Conservation (phyloP, 768 basidiomycete species). For the Hygrophoropsis aurantiaca region DNA sequence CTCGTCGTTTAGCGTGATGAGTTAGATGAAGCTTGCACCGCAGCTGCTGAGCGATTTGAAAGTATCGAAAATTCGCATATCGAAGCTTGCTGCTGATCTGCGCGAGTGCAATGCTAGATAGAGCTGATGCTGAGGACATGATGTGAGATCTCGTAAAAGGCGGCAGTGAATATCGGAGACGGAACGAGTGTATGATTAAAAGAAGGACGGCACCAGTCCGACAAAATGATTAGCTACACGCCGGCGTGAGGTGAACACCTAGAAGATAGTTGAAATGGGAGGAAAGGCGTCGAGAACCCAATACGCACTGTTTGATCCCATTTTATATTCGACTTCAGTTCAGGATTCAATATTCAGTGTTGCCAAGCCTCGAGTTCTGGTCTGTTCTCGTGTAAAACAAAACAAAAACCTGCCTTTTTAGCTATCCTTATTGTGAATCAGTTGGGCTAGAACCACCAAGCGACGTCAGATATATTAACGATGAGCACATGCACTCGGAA, state of each 20-base stretch:
- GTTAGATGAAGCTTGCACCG: slow-evolving; percentile 38
- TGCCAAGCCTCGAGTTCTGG: no score
- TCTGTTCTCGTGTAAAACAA: slow-evolving; percentile 2
- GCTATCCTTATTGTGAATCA: slow-evolving; percentile 10
- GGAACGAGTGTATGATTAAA: slow-evolving; percentile 1
- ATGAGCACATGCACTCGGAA: no score
- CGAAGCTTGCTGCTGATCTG: slow-evolving; percentile 43
- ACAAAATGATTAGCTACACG: slow-evolving; percentile 8
- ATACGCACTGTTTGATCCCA: no score
- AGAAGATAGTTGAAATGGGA: slow-evolving; percentile 1
- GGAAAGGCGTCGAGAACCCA: background rate
- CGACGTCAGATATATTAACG: no score
- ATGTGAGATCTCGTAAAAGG: background rate
- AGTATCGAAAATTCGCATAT: slow-evolving; percentile 42
- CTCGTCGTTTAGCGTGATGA: slow-evolving; percentile 49
- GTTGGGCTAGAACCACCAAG: no score
- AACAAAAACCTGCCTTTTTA: slow-evolving; percentile 3
- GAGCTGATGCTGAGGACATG: slow-evolving; percentile 23
- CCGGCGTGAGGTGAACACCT: slow-evolving; percentile 11
- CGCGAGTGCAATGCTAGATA: slow-evolving; percentile 21
- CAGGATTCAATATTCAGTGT: no score
- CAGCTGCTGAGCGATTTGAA: slow-evolving; percentile 34
- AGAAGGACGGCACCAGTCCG: slow-evolving; percentile 4
- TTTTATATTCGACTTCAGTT: no score
- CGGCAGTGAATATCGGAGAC: background rate